A percentile compares a stretch with the other conserved stretches of the same genome.
Conservation (phyloP, 331 rosid genomes). For the Stylosanthes scabra region DNA sequence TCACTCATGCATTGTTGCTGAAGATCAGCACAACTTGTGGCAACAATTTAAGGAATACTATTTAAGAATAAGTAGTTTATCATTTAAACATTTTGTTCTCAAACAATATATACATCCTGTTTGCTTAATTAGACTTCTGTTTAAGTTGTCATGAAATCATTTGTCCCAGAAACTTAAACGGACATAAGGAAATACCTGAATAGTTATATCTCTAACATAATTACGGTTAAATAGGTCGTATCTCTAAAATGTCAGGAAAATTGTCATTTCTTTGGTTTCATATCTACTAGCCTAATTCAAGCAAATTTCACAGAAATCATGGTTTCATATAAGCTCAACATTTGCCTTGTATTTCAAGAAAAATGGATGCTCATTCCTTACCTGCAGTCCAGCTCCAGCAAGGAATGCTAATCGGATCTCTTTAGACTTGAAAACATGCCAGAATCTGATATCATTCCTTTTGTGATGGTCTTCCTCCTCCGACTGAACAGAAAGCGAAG, state of each 20-base stretch:
- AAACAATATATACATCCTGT: constrained; percentile 1
- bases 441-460: constrained; percentile 41
- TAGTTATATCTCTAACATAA: neutral
- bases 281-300: constrained; percentile 11
- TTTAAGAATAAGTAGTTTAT: neutral
- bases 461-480: constrained; percentile 64
- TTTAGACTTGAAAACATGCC: constrained; percentile 68
- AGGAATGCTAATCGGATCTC: constrained; percentile 88
- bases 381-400: constrained; percentile 94
- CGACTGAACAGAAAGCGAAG: constrained; percentile 59
- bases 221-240: constrained; percentile 7
- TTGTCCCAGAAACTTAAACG: too few species aligned
- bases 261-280: neutral
- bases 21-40: neutral
- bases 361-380: constrained; percentile 24
- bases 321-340: neutral
- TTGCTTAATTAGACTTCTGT: neutral
- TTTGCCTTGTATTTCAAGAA: neutral
- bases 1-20: neutral
- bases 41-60: neutral
- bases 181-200: neutral
- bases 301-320: constrained; percentile 18
- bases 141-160: neutral
- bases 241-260: neutral
- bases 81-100: constrained; percentile 2